phyloP scores from a whole-genome alignment of 2,329 filamentous ascomycete genomes.

The Pleurostoma richardsiae region DNA sequence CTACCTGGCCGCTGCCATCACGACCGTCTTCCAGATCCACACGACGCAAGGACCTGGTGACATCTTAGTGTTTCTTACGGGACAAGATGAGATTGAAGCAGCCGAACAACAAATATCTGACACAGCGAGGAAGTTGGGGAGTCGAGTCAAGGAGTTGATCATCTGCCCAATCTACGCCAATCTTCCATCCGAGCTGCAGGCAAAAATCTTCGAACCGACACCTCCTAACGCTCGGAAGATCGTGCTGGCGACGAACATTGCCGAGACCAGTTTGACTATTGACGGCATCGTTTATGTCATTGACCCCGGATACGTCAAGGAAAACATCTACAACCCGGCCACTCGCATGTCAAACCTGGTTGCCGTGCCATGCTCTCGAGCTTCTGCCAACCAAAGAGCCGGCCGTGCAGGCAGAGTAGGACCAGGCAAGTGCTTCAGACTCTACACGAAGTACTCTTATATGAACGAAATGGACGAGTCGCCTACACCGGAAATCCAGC shows the following conservation, averaged over 20 bases:
- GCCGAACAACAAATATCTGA: slow-evolving; percentile 81
- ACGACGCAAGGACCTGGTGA: slow-evolving; percentile 80
- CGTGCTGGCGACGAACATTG: slow-evolving; percentile 93
- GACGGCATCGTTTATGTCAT: slow-evolving; percentile 96
- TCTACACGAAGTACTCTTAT: slow-evolving; percentile 92
- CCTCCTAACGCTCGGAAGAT: slow-evolving; percentile 83
- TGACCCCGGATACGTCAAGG: slow-evolving; percentile 91
- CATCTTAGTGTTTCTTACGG: slow-evolving; percentile 90
- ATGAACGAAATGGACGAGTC: slow-evolving; percentile 93
- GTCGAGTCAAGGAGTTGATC: slow-evolving; percentile 78
- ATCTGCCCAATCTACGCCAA: slow-evolving; percentile 95
- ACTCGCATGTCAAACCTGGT: slow-evolving; percentile 91
- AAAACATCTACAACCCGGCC: slow-evolving; percentile 86
- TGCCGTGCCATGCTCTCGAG: slow-evolving; percentile 84
- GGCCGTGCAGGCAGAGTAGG: slow-evolving; percentile 90
- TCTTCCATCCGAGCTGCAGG: slow-evolving; percentile 82
- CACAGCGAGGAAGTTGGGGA: slow-evolving; percentile 80
- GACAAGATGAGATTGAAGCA: slow-evolving; percentile 92
- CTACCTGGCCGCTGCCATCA: slow-evolving; percentile 85
- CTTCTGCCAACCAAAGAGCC: slow-evolving; percentile 87
- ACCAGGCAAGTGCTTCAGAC: slow-evolving; percentile 85
- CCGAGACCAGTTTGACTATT: slow-evolving; percentile 91
- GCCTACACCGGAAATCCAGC: slow-evolving; percentile 88
- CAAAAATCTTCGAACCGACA: slow-evolving; percentile 91
- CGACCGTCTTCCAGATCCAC: slow-evolving; percentile 93